Percentiles rank a stretch among this genome's conserved stretches.
These are phyloP conservation scores for Candida labiduridarum DNA, from an alignment of 1,139 yeast species.

Conservation along the genomic window DNA sequence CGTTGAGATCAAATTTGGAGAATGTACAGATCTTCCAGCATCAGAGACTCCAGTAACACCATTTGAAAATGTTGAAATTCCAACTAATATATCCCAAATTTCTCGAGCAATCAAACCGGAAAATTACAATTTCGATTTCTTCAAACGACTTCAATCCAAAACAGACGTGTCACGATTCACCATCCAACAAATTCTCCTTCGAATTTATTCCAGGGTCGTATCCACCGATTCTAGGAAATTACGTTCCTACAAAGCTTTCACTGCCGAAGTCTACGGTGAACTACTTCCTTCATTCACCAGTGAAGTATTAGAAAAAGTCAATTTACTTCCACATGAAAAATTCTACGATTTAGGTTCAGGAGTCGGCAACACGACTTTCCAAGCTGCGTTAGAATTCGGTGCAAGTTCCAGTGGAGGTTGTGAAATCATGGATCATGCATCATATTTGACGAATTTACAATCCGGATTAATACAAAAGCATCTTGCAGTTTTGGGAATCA, in stretches of 20 bases:
- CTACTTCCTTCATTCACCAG: conserved; percentile 77
- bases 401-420: conserved; percentile 80
- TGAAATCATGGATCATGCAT: conserved; percentile 86
- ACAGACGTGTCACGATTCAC: conserved; percentile 55
- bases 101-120: conserved; percentile 19
- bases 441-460: conserved; percentile 66
- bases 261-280: conserved; percentile 92
- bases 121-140: conserved; percentile 30
- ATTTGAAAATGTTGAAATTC: conserved; percentile 6
- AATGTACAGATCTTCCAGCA: conserved; percentile 1
- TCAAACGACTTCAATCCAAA: conserved; percentile 32
- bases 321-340: conserved; percentile 51
- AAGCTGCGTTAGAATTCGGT: conserved; percentile 87
- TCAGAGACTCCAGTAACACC: conserved; percentile 5
- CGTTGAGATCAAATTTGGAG: conserved; percentile 8
- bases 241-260: conserved; percentile 78
- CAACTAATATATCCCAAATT: conserved; percentile 11
- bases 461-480: conserved; percentile 58
- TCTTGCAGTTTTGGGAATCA: conserved; percentile 63
- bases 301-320: conserved; percentile 66
- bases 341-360: conserved; percentile 93
- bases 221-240: conserved; percentile 71
- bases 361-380: conserved; percentile 89
- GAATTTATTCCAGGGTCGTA: conserved; percentile 75
- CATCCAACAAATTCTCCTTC: conserved; percentile 68